A percentile compares a stretch with the other conserved stretches of the same genome.
These are phyloP conservation scores for Candida golubevii DNA, from an alignment of 805 yeast genomes.

Conservation along the genomic window DNA sequence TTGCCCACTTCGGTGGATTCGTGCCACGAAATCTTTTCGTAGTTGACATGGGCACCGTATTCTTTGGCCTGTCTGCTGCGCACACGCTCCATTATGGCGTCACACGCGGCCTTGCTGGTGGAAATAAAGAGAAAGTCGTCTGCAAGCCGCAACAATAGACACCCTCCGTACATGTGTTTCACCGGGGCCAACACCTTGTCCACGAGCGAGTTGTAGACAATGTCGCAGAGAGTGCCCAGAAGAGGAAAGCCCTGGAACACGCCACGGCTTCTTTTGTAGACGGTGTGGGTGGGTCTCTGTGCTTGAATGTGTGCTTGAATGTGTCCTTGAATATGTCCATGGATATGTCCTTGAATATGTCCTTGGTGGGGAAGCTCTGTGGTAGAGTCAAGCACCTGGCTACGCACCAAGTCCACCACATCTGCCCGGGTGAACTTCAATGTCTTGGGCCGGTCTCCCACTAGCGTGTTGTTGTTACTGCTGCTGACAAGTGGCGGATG, in stretches of 20 bases:
- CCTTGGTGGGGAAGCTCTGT: slow-evolving; percentile 37
- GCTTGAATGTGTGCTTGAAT: slow-evolving; percentile 17
- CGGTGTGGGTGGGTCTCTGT: not conserved
- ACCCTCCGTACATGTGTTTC: slow-evolving; percentile 14
- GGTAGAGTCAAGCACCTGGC: slow-evolving; percentile 52
- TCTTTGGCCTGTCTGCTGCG: slow-evolving; percentile 19
- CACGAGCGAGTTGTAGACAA: slow-evolving; percentile 63
- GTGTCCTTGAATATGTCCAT: slow-evolving; percentile 25
- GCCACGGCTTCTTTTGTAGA: slow-evolving; percentile 55
- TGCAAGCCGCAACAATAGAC: slow-evolving; percentile 58
- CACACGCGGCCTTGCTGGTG: slow-evolving; percentile 25
- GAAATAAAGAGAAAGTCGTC: slow-evolving; percentile 84
- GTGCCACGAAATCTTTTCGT: slow-evolving; percentile 23
- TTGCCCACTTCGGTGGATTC: slow-evolving; percentile 6
- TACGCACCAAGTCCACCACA: slow-evolving; percentile 40
- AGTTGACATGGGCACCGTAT: slow-evolving; percentile 36
- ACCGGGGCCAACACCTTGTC: slow-evolving; percentile 24
- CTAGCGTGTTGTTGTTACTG: slow-evolving; percentile 3
- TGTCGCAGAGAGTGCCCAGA: slow-evolving; percentile 70
- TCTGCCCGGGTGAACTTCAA: slow-evolving; percentile 38
- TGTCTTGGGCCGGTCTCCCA: slow-evolving; percentile 32
- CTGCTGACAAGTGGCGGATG: not conserved
- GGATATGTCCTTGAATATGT: not conserved
- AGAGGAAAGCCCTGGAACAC: slow-evolving; percentile 82
- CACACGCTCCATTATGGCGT: slow-evolving; percentile 17